Evolutionary conservation across 371 early-diverging fungal genomes (phyloP).

Genomic region (Paraphysoderma sedebokerense): DNA sequence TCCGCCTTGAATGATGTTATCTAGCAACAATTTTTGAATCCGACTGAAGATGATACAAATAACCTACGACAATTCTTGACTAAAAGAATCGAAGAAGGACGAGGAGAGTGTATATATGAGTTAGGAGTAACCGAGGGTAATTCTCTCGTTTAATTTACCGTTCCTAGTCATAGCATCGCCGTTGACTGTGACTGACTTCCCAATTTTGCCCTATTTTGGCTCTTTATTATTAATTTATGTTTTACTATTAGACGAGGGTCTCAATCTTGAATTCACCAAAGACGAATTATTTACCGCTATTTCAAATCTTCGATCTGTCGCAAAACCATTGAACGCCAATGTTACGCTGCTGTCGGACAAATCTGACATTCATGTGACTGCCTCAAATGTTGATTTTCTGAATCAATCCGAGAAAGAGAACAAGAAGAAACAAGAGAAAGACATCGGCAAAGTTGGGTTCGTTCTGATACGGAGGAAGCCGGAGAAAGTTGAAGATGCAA

Average conservation of each 20-base stretch:
- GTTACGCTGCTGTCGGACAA: conserved; percentile 6
- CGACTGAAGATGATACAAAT: too few species aligned
- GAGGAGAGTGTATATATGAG: conserved; percentile 60
- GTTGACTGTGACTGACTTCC: conserved; percentile 3
- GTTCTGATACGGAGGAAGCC: conserved; percentile 49
- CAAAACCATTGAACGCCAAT: conserved; percentile 7
- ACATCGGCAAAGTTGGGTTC: conserved; percentile 16
- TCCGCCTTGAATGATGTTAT: too few species aligned
- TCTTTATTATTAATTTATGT: too few species aligned
- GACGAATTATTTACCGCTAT: too few species aligned
- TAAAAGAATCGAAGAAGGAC: conserved; percentile 38
- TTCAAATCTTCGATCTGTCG: too few species aligned
- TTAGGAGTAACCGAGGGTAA: conserved; percentile 52
- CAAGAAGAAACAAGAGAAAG: neutral
- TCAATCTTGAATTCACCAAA: too few species aligned
- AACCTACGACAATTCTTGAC: too few species aligned
- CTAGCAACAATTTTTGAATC: too few species aligned
- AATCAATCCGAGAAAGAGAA: neutral
- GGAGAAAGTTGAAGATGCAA: conserved; percentile 46
- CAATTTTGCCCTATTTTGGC: too few species aligned
- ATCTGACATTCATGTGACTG: neutral
- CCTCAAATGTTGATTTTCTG: too few species aligned
- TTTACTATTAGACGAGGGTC: too few species aligned
- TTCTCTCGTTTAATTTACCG: neutral
- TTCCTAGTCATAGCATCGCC: neutral